phyloP scores from a whole-genome alignment of 768 basidiomycete species.

The Fistulinella prunicolor region DNA sequence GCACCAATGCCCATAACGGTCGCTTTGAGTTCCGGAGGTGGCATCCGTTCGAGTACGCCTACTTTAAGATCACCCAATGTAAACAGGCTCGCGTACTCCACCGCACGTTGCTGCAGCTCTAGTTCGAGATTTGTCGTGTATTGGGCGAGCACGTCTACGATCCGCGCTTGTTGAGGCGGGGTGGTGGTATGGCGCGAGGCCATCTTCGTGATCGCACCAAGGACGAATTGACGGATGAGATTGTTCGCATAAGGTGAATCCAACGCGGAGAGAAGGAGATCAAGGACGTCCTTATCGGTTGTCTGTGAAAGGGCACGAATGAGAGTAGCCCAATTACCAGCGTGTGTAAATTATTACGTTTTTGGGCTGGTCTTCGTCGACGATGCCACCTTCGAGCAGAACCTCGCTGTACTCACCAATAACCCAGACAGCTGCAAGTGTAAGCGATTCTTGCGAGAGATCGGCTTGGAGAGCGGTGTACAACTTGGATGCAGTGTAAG shows the following conservation, averaged over 20 bases:
- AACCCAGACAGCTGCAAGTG: conserved; percentile 91
- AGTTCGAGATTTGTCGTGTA: conserved; percentile 89
- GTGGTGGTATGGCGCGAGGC: conserved; percentile 74
- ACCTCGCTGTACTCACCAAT: conserved; percentile 96
- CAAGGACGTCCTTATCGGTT: conserved; percentile 78
- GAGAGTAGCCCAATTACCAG: neutral
- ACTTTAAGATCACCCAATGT: conserved; percentile 67
- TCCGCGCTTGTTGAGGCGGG: conserved; percentile 68
- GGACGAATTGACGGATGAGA: conserved; percentile 87
- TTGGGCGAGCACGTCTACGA: conserved; percentile 70
- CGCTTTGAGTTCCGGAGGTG: conserved; percentile 96
- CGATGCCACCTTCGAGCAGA: conserved; percentile 79
- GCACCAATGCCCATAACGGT: conserved; percentile 91
- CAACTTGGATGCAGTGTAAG: conserved; percentile 89
- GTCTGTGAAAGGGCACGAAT: conserved; percentile 41
- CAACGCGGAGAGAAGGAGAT: conserved; percentile 81
- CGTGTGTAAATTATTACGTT: conserved; percentile 43
- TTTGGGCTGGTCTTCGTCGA: conserved; percentile 71
- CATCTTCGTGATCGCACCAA: conserved; percentile 87
- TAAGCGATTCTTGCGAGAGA: conserved; percentile 95
- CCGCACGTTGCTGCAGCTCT: conserved; percentile 93
- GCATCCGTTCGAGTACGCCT: conserved; percentile 97
- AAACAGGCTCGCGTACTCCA: conserved; percentile 90
- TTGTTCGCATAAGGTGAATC: conserved; percentile 94
- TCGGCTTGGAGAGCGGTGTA: conserved; percentile 86